Evolutionary conservation across 169 alveolate species (phyloP).

Genomic region (Plasmodium relictum): DNA sequence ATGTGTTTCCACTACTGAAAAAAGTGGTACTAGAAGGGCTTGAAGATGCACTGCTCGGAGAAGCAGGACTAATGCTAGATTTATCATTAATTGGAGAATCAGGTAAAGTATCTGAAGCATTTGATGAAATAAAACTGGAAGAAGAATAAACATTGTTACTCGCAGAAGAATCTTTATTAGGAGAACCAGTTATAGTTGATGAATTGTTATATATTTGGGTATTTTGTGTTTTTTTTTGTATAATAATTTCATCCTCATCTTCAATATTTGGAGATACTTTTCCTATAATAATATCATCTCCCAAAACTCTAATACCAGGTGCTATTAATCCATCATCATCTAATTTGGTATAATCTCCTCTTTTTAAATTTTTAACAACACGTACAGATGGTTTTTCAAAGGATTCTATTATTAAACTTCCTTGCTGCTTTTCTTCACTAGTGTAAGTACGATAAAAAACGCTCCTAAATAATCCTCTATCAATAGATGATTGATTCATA

Average conservation of each 20-base stretch:
- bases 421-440: constrained; percentile 94
- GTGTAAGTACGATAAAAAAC: constrained; percentile 98
- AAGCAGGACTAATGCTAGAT: not conserved
- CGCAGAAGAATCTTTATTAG: not conserved
- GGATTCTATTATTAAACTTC: constrained; percentile 92
- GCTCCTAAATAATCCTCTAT: constrained; percentile 98
- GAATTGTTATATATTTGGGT: not conserved
- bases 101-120: constrained; percentile 18
- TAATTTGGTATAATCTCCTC: constrained; percentile 96
- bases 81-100: constrained; percentile 22
- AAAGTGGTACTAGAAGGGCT: constrained; percentile 46
- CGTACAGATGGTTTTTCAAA: constrained; percentile 94
- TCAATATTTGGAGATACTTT: constrained; percentile 93
- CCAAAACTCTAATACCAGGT: constrained; percentile 98
- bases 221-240: constrained; percentile 44
- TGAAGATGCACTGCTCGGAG: constrained; percentile 25
- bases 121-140: not conserved
- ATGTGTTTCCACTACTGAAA: constrained; percentile 21
- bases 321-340: constrained; percentile 98
- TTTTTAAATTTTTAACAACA: constrained; percentile 90
- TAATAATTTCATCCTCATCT: constrained; percentile 85
- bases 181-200: not conserved
- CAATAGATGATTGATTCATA: constrained; percentile 97
- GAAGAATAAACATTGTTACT: constrained; percentile 4
- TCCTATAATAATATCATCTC: constrained; percentile 98